phyloP scores from a whole-genome alignment of 2,329 filamentous ascomycete species.

The Akanthomyces muscarius region DNA sequence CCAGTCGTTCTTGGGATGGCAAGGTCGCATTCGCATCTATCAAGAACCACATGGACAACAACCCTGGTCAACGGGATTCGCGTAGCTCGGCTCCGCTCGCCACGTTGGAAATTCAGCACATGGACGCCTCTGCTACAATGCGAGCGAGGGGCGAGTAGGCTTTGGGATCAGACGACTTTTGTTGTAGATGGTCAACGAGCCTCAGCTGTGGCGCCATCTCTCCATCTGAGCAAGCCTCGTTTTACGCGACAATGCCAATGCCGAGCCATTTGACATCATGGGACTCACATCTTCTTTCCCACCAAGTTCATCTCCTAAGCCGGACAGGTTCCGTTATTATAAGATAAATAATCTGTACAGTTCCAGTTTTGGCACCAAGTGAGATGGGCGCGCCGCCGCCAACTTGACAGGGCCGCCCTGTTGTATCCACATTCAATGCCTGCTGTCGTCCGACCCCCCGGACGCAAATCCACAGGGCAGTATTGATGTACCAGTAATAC shows the following conservation, averaged over 20 bases:
- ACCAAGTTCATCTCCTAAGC: neutral
- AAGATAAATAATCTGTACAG: neutral
- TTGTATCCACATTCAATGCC: neutral
- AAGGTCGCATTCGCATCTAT: constrained; percentile 10
- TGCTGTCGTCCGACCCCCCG: neutral
- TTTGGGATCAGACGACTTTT: neutral
- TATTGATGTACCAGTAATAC: neutral
- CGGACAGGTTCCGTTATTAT: constrained; percentile 1
- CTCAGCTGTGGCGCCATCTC: neutral
- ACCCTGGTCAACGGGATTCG: constrained; percentile 12
- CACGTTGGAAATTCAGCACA: neutral
- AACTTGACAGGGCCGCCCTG: neutral
- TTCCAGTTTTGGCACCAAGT: neutral
- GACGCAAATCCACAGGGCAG: neutral
- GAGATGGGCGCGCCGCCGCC: neutral
- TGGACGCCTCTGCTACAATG: neutral
- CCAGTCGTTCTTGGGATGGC: neutral
- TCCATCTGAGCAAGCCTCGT: neutral
- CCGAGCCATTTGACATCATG: neutral
- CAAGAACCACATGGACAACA: neutral
- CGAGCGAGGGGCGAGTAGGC: neutral
- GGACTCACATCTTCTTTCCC: neutral
- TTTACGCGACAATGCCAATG: neutral
- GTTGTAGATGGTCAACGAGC: neutral
- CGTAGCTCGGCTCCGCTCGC: constrained; percentile 12